A percentile compares a stretch with the other conserved stretches of the same genome.
phyloP scores from a whole-genome alignment of 208 protist species.

The Wallacemonas collosoma region DNA sequence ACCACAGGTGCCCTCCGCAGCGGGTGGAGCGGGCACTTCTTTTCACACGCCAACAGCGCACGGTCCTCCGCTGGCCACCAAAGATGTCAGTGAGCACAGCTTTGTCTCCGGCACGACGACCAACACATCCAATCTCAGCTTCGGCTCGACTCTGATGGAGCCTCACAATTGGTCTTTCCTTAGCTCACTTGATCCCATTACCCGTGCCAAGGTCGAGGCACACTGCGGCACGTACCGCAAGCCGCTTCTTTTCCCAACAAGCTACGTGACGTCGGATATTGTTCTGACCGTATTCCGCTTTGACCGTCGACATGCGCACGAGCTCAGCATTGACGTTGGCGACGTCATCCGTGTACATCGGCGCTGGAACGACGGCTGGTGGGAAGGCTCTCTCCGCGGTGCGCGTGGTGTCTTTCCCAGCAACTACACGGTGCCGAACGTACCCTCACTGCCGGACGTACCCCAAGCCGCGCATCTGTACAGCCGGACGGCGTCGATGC shows the following conservation, averaged over 20 bases:
- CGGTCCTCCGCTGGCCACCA: not conserved
- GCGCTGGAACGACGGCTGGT: constrained; percentile 90
- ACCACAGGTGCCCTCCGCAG: not conserved
- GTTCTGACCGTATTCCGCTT: constrained; percentile 64
- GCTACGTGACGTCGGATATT: constrained; percentile 77
- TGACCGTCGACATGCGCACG: constrained; percentile 34
- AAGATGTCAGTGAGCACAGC: constrained; percentile 11
- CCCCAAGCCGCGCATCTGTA: not conserved
- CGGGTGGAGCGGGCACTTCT: too few relatives aligned
- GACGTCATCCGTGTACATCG: constrained; percentile 78
- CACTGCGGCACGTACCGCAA: not conserved
- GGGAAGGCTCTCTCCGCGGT: constrained; percentile 69
- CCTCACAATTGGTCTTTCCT: constrained; percentile 8
- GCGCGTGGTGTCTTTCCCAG: constrained; percentile 84
- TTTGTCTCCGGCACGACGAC: constrained; percentile 9
- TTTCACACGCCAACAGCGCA: too few relatives aligned
- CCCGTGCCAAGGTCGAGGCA: not conserved
- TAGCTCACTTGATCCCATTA: not conserved
- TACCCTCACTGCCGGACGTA: constrained; percentile 18
- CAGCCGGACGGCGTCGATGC: not conserved
- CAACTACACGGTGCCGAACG: constrained; percentile 84
- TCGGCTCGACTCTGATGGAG: constrained; percentile 1
- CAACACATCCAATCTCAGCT: not conserved
- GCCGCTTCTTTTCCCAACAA: constrained; percentile 61
- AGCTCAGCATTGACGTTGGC: constrained; percentile 47